phyloP scores from a whole-genome alignment of 176 grass and related monocot species.

The Raddia guianensis region DNA sequence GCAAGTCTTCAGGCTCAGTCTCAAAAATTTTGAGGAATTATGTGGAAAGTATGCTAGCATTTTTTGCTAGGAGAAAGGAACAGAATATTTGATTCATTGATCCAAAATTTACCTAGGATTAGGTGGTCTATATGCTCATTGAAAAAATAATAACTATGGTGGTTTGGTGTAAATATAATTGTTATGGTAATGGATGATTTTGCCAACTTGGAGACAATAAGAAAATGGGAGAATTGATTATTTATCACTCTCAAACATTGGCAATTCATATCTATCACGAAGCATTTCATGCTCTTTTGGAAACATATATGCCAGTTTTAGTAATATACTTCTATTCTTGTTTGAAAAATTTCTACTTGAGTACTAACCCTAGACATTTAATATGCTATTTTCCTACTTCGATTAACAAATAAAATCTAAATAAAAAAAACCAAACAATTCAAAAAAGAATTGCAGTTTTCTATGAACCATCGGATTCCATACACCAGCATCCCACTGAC shows the following conservation, averaged over 20 bases:
- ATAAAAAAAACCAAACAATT: slow-evolving; percentile 13
- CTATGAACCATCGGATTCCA: slow-evolving; percentile 17
- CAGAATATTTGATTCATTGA: slow-evolving; percentile 18
- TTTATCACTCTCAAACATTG: too few species aligned
- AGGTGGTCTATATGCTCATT: slow-evolving; percentile 5
- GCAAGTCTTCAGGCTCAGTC: background rate
- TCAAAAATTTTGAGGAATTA: slow-evolving; percentile 6
- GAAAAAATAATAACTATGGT: slow-evolving; percentile 34
- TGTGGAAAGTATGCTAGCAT: slow-evolving; percentile 17
- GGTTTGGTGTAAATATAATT: slow-evolving; percentile 15
- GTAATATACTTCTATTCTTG: slow-evolving; percentile 11
- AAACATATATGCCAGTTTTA: background rate
- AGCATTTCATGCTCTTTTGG: slow-evolving; percentile 25
- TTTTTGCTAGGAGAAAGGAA: slow-evolving; percentile 11
- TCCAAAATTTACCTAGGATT: slow-evolving; percentile 8
- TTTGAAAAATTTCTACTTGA: slow-evolving; percentile 13
- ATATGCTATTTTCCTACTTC: slow-evolving; percentile 18
- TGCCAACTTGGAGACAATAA: background rate
- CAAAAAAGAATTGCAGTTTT: slow-evolving; percentile 9
- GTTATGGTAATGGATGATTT: slow-evolving; percentile 24
- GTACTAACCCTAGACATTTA: background rate
- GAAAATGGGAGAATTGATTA: background rate
- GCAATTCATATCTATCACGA: background rate
- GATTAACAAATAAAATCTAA: slow-evolving; percentile 11
- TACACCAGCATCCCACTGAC: slow-evolving; percentile 34